Conservation (phyloP, 768 basidiomycete species). For the Lentinula lateritia region DNA sequence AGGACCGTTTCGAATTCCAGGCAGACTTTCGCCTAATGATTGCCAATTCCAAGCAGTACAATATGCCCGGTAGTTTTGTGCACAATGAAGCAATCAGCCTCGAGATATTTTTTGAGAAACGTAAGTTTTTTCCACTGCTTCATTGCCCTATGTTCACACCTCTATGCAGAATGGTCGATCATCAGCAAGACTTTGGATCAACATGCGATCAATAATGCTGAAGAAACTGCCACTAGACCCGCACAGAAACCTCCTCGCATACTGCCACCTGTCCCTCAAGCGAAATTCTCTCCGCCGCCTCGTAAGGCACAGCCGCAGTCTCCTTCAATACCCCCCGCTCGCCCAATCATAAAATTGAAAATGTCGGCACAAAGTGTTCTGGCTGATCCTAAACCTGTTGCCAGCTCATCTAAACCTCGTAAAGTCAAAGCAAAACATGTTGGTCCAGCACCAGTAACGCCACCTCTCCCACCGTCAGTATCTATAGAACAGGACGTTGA, state of each 20-base stretch:
- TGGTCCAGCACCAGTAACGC: neutral
- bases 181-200: conserved; percentile 79
- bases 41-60: conserved; percentile 83
- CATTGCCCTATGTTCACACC: neutral
- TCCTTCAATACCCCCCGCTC: conserved; percentile 29
- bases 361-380: conserved; percentile 22
- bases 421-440: conserved; percentile 14
- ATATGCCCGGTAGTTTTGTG: conserved; percentile 62
- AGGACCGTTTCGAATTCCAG: conserved; percentile 77
- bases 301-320: conserved; percentile 17
- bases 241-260: conserved; percentile 21
- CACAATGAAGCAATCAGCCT: conserved; percentile 71
- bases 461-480: conserved; percentile 3
- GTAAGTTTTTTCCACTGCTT: conserved; percentile 37
- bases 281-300: conserved; percentile 21
- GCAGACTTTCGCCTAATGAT: conserved; percentile 87
- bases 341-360: conserved; percentile 67
- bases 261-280: conserved; percentile 32
- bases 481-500: conserved; percentile 13
- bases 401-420: conserved; percentile 20
- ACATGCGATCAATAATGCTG: conserved; percentile 23
- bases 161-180: conserved; percentile 70
- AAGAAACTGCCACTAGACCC: conserved; percentile 10
- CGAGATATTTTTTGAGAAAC: conserved; percentile 80
- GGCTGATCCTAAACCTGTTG: neutral